Evolutionary conservation across 495 filamentous ascomycete species (phyloP).

Genomic region (Acidomyces sp.): DNA sequence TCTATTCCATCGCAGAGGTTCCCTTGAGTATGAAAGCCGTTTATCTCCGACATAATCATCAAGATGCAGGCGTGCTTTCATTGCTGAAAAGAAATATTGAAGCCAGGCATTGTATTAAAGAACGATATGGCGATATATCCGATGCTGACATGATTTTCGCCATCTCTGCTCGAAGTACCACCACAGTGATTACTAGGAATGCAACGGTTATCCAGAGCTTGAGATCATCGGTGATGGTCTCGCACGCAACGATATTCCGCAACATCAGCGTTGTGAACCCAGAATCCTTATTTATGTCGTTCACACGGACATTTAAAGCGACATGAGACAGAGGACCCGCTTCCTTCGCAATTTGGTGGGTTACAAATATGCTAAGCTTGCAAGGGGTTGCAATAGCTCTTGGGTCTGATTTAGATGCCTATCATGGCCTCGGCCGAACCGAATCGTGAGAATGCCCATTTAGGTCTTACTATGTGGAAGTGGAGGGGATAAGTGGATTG

Average conservation of each 20-base stretch:
- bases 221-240: neutral
- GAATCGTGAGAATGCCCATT: too few relatives aligned
- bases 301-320: neutral
- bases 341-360: neutral
- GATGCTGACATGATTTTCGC: neutral
- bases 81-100: too few relatives aligned
- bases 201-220: neutral
- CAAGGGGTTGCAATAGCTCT: neutral
- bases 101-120: neutral
- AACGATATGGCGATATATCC: conserved; percentile 19
- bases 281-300: neutral
- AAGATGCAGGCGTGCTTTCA: neutral
- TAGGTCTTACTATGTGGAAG: too few relatives aligned
- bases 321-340: neutral
- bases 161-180: neutral
- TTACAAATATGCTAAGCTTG: neutral
- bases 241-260: neutral
- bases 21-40: neutral
- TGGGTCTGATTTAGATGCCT: neutral
- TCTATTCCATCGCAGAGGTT: neutral
- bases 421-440: too few relatives aligned
- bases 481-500: too few relatives aligned
- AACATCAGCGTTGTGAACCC: neutral
- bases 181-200: neutral
- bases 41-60: neutral